Conservation (phyloP, 495 filamentous ascomycete species). For the Hypoxylon crocopeplum region DNA sequence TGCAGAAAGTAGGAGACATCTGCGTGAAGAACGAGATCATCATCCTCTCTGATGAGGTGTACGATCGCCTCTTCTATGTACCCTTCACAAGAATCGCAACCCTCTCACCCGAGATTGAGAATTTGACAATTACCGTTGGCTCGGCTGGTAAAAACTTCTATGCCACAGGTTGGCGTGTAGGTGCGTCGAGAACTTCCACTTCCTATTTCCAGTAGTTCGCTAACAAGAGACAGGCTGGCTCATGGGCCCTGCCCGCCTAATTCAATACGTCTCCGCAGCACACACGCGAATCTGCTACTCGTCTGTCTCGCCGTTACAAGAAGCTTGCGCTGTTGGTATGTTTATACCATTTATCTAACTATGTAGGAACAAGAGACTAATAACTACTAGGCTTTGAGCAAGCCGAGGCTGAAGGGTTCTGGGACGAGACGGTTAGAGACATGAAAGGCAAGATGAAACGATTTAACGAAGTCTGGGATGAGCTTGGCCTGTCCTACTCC, state of each 20-base stretch:
- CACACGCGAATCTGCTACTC: constrained; percentile 98
- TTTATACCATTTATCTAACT: not conserved
- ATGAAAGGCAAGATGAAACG: constrained; percentile 89
- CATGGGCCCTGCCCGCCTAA: constrained; percentile 85
- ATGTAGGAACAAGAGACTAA: not conserved
- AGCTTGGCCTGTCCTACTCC: constrained; percentile 89
- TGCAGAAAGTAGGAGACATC: constrained; percentile 85
- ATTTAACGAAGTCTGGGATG: constrained; percentile 88
- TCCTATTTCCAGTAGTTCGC: not conserved
- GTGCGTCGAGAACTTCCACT: constrained; percentile 38
- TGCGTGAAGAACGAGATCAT: constrained; percentile 93
- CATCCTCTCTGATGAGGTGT: constrained; percentile 95
- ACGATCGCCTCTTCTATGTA: constrained; percentile 93
- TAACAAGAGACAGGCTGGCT: constrained; percentile 67
- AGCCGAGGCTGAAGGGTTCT: constrained; percentile 84
- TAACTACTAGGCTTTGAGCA: constrained; percentile 71
- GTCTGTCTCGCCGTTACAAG: constrained; percentile 90
- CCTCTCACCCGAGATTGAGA: constrained; percentile 83
- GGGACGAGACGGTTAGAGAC: constrained; percentile 80
- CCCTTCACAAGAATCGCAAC: constrained; percentile 93
- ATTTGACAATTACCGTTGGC: constrained; percentile 89
- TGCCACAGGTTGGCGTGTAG: constrained; percentile 94
- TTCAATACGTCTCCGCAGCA: constrained; percentile 89
- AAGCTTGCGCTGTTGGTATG: constrained; percentile 86
- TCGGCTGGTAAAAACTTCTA: constrained; percentile 99